Evolutionary conservation across 305 asterid genomes (phyloP).

Genomic region (Ilex paraguariensis): DNA sequence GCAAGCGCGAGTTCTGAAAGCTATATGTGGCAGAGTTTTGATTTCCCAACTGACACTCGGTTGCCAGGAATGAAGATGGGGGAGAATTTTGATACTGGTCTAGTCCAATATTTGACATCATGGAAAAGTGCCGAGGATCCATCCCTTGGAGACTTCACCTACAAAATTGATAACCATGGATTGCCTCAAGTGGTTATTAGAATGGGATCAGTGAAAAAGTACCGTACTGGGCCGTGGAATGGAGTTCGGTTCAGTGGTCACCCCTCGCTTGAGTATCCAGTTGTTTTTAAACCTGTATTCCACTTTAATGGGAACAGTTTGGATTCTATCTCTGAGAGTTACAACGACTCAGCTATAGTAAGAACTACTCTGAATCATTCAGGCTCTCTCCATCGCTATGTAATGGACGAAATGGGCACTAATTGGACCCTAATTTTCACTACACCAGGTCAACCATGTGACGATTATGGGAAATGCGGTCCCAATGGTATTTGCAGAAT

Average conservation of each 20-base stretch:
- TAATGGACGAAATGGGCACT: constrained; percentile 9
- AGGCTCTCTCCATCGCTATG: constrained; percentile 18
- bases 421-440: constrained; percentile 13
- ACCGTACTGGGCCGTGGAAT: constrained; percentile 10
- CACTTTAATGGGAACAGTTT: not conserved
- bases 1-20: constrained; percentile 1
- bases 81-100: constrained; percentile 8
- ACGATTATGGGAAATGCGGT: constrained; percentile 25
- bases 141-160: constrained; percentile 24
- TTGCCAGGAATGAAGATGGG: constrained; percentile 34
- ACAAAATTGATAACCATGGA: constrained; percentile 17
- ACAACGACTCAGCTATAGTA: constrained; percentile 14
- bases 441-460: constrained; percentile 24
- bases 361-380: constrained; percentile 9
- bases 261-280: not conserved
- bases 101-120: constrained; percentile 8
- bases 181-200: constrained; percentile 12
- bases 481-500: constrained; percentile 30
- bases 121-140: constrained; percentile 28
- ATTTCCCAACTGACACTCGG: constrained; percentile 26
- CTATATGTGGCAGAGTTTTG: constrained; percentile 33
- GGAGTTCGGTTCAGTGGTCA: not conserved
- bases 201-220: constrained; percentile 10
- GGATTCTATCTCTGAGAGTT: constrained; percentile 7
- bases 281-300: constrained; percentile 11